Evolutionary conservation across 352 stramenopile species (phyloP).

Genomic region (Phytophthora rubi): DNA sequence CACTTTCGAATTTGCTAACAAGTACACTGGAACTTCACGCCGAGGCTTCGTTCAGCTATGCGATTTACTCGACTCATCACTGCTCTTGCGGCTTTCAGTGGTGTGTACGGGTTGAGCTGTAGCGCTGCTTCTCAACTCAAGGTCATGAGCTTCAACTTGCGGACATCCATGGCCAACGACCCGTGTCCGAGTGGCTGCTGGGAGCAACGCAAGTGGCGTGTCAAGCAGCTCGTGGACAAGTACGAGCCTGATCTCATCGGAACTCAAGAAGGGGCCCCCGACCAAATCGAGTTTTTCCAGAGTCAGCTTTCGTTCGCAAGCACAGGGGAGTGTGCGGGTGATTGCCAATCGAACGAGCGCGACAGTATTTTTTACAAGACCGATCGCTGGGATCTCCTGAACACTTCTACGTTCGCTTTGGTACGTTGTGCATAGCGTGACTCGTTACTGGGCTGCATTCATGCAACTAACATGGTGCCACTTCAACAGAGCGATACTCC

Average conservation of each 20-base stretch:
- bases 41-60: not conserved
- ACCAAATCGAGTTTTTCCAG: constrained; percentile 64
- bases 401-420: constrained; percentile 60
- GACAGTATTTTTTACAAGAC: constrained; percentile 73
- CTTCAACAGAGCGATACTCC: constrained; percentile 66
- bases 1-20: constrained; percentile 26
- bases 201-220: constrained; percentile 53
- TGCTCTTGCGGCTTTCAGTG: not conserved
- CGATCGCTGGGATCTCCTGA: constrained; percentile 49
- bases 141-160: constrained; percentile 80
- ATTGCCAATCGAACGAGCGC: constrained; percentile 66
- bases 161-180: constrained; percentile 68
- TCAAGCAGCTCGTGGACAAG: constrained; percentile 42
- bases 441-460: not conserved
- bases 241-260: constrained; percentile 73
- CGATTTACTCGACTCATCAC: constrained; percentile 3
- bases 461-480: constrained; percentile 5
- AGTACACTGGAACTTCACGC: not conserved
- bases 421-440: constrained; percentile 31
- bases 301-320: constrained; percentile 46
- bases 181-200: constrained; percentile 73
- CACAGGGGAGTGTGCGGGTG: constrained; percentile 65
- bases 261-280: constrained; percentile 62
- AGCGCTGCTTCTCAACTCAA: constrained; percentile 32
- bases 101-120: constrained; percentile 11